phyloP scores from a whole-genome alignment of 352 stramenopile species.

The Globisporangium paddicum region DNA sequence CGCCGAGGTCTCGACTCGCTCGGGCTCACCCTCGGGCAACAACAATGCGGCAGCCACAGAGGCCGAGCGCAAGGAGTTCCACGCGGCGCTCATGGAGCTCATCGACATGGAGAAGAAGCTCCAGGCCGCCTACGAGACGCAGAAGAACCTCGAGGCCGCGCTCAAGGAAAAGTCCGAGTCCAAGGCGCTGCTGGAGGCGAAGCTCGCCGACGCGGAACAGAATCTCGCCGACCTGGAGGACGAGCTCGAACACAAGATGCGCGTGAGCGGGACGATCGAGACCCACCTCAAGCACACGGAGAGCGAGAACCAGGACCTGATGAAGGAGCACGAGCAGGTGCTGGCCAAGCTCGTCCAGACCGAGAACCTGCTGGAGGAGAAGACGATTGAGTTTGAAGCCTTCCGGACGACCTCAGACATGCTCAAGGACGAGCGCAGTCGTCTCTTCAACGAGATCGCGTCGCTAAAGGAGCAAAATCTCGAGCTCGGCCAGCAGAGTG shows the following conservation, averaged over 20 bases:
- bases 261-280: slow-evolving; percentile 45
- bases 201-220: slow-evolving; percentile 40
- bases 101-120: slow-evolving; percentile 68
- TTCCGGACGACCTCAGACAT: slow-evolving; percentile 57
- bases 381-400: slow-evolving; percentile 55
- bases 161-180: slow-evolving; percentile 46
- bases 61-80: slow-evolving; percentile 53
- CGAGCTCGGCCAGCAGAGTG: slow-evolving; percentile 37
- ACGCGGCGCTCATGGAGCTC: slow-evolving; percentile 54
- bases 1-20: slow-evolving; percentile 37
- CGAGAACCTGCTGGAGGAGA: slow-evolving; percentile 51
- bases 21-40: slow-evolving; percentile 16
- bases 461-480: slow-evolving; percentile 45
- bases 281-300: slow-evolving; percentile 37
- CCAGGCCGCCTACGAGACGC: slow-evolving; percentile 53
- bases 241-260: slow-evolving; percentile 50
- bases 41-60: slow-evolving; percentile 29
- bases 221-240: slow-evolving; percentile 46
- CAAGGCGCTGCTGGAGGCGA: slow-evolving; percentile 40
- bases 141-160: slow-evolving; percentile 43
- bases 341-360: slow-evolving; percentile 45
- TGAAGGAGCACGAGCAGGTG: slow-evolving; percentile 37
- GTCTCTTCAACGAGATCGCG: slow-evolving; percentile 49
- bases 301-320: slow-evolving; percentile 41
- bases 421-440: slow-evolving; percentile 51